Evolutionary conservation across 495 filamentous ascomycete genomes (phyloP), one percentile per base, ranked within the genome.

Genomic region (Neurospora sp.): DNA sequence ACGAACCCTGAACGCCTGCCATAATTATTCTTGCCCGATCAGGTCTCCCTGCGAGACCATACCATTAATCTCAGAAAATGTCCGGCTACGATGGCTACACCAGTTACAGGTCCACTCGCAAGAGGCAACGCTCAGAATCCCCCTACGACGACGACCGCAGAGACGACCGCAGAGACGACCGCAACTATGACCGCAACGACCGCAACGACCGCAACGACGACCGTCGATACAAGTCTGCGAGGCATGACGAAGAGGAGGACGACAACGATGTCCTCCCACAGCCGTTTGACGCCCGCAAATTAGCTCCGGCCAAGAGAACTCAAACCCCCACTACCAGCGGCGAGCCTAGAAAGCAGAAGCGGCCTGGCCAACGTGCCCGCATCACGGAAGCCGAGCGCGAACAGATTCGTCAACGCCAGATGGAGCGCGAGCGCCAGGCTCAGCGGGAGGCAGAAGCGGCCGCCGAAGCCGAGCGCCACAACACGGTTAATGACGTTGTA

Each of bases 401-500:
- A 69, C 87, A 89, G 27, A 86, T 93, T 70, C 87, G 89, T 12
- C 89, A 91, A 73, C 86, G 89, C 75, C 88, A 90, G 65, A 82
- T 89, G 73, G 88, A 92, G 76, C 85, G 89, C 46, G 88, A 95
- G 70, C 88, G 87, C 14, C 85, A 88, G 69, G 82, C 86, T 74
- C 83, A 85, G 69, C 85, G 88, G 68, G 86, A 86, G 12, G 81
- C 85, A 71, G 83, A 84, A 39, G 82, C 80, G 16, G 81, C 76
- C 22, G 78, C 77, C 76, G 82, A 75, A 72, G 68, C 38, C 31
- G 71, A 77, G 22, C 78, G 75, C 78, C 85, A 73, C 77, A 76
- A 82, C 9, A 90, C 90, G 9, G 91, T 94, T 69, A 88, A 94
- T 72, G 94, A 99, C 76, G 89, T 95, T 1, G 96, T 98, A 18